Evolutionary conservation across 257 asterid species (phyloP).

Genomic region (Cinchona pubescens): DNA sequence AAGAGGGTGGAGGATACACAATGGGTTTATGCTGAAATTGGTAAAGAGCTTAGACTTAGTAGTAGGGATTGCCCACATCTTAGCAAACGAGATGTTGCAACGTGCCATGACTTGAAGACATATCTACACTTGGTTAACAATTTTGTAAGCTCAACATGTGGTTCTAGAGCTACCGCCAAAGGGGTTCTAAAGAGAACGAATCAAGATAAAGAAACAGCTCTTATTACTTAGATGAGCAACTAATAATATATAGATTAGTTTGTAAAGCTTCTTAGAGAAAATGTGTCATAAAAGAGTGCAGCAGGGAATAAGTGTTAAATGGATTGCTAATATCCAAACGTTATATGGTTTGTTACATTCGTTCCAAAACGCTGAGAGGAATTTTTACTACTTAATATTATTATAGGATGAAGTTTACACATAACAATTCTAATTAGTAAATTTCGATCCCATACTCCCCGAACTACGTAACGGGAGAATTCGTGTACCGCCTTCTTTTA

Average conservation of each 20-base stretch:
- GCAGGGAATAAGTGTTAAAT: no score
- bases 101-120: conserved; percentile 84
- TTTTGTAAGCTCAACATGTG: conserved; percentile 61
- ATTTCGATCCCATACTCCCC: no score
- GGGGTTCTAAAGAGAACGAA: conserved; percentile 34
- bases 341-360: no score
- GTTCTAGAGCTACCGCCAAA: conserved; percentile 58
- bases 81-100: conserved; percentile 43
- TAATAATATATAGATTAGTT: not conserved
- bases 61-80: conserved; percentile 57
- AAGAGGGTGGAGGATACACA: conserved; percentile 51
- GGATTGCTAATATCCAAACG: no score
- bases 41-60: conserved; percentile 67
- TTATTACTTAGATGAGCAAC: conserved; percentile 13
- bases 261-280: not conserved
- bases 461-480: no score
- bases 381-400: no score
- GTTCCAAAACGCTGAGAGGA: no score
- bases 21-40: conserved; percentile 85
- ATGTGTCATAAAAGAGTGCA: conserved; percentile 5
- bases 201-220: conserved; percentile 21
- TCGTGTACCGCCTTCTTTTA: no score
- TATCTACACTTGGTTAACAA: conserved; percentile 64
- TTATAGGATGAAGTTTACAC: no score
- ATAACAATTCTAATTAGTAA: no score